Conservation (phyloP, 345 rosid genomes). For the Eucalyptus tenuipes region DNA sequence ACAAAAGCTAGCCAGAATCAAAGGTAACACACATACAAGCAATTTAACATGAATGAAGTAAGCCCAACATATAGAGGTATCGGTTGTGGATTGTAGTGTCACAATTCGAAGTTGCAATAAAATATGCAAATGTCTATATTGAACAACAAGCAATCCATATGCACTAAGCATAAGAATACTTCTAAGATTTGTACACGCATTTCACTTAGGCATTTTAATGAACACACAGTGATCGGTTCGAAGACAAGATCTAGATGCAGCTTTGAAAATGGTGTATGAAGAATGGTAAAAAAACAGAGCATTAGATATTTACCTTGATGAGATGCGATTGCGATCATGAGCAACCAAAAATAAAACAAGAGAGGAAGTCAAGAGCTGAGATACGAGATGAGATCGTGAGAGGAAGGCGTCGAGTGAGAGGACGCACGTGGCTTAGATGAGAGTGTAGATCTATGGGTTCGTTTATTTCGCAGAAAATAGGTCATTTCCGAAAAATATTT, state of each 20-base stretch:
- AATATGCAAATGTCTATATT: not conserved
- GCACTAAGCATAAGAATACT: not conserved
- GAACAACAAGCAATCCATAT: not conserved
- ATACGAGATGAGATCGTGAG: not conserved
- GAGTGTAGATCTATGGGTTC: no score
- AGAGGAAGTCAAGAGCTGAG: not conserved
- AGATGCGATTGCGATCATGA: not conserved
- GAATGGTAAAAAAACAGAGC: not conserved
- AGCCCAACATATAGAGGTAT: no score
- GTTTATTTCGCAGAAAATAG: no score
- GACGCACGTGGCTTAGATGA: not conserved
- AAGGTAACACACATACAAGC: no score
- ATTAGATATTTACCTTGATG: not conserved
- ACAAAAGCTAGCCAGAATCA: no score
- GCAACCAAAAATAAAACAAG: not conserved
- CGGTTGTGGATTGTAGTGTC: no score
- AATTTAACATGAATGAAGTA: no score
- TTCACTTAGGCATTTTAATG: not conserved
- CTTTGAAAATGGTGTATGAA: not conserved
- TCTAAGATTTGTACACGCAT: not conserved
- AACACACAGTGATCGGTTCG: not conserved
- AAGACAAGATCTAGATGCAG: not conserved
- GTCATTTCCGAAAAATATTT: no score
- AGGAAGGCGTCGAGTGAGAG: not conserved
- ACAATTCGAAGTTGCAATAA: not conserved